These are phyloP conservation scores for Calocybe cyanea DNA, from an alignment of 768 basidiomycete species.

Conservation along the genomic window DNA sequence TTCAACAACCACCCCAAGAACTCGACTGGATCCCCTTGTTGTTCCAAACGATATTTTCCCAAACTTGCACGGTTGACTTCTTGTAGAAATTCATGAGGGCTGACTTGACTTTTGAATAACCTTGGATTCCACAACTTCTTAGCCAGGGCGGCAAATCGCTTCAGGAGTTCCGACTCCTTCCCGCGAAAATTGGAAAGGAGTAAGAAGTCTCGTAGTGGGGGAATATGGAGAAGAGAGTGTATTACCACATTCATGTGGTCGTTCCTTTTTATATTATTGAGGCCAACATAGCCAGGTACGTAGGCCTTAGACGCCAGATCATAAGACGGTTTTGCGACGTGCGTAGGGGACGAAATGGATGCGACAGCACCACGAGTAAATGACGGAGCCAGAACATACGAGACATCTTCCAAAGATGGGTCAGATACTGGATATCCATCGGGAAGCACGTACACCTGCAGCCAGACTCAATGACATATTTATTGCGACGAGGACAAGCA, in stretches of 20 bases:
- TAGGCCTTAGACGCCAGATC: constrained; percentile 82
- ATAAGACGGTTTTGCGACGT: constrained; percentile 73
- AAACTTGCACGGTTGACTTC: constrained; percentile 88
- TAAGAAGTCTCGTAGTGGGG: constrained; percentile 84
- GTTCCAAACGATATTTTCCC: constrained; percentile 89
- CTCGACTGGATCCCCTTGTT: constrained; percentile 95
- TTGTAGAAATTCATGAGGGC: constrained; percentile 98
- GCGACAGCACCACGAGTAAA: constrained; percentile 64
- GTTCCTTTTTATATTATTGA: constrained; percentile 97
- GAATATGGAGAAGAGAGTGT: constrained; percentile 87
- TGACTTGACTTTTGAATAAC: constrained; percentile 96
- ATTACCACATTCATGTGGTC: constrained; percentile 98
- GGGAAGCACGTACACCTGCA: constrained; percentile 92
- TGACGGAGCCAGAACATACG: constrained; percentile 84
- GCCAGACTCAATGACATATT: constrained; percentile 12
- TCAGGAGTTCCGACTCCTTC: constrained; percentile 83
- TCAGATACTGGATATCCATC: constrained; percentile 97
- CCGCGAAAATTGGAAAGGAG: constrained; percentile 70
- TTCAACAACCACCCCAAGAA: constrained; percentile 96
- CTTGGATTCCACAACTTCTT: constrained; percentile 97
- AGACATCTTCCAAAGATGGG: constrained; percentile 93
- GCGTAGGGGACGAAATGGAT: constrained; percentile 52
- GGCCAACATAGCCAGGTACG: constrained; percentile 88
- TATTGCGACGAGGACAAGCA: constrained; percentile 15
- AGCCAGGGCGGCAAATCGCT: constrained; percentile 80